These are phyloP conservation scores for Trypanosoma congolense DNA, from an alignment of 208 protist genomes.

Conservation along the genomic window DNA sequence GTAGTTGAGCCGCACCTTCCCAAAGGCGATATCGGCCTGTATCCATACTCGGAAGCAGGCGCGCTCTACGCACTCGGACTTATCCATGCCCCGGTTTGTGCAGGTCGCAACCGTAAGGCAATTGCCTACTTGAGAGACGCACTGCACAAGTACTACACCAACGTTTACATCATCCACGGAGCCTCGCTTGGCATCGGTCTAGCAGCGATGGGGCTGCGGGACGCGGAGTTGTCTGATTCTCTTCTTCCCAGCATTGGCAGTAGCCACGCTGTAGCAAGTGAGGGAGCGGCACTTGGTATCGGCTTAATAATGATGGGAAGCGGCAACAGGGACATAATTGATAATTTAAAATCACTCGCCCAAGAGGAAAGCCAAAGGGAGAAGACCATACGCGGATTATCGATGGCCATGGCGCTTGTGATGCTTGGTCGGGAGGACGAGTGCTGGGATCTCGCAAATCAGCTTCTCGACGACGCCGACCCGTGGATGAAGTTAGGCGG, in stretches of 20 bases:
- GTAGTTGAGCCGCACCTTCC: constrained; percentile 95
- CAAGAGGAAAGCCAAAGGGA: constrained; percentile 98
- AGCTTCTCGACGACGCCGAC: constrained; percentile 92
- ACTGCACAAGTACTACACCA: constrained; percentile 57
- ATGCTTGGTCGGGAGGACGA: constrained; percentile 96
- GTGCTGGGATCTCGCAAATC: constrained; percentile 91
- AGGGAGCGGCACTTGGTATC: constrained; percentile 97
- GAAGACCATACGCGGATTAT: constrained; percentile 98
- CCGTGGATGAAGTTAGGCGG: constrained; percentile 96
- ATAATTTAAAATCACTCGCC: constrained; percentile 92
- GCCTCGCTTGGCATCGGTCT: constrained; percentile 96
- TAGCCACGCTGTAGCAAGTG: constrained; percentile 96
- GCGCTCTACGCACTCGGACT: constrained; percentile 97
- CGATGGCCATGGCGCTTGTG: constrained; percentile 95
- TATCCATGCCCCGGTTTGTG: constrained; percentile 93
- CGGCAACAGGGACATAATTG: constrained; percentile 71
- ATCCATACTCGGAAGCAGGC: constrained; percentile 95
- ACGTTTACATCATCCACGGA: constrained; percentile 95
- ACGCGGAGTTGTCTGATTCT: constrained; percentile 92
- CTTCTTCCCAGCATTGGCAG: constrained; percentile 93
- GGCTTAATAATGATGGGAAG: constrained; percentile 98
- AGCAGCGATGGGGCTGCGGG: constrained; percentile 82
- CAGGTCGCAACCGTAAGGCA: constrained; percentile 79
- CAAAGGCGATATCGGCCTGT: constrained; percentile 31
- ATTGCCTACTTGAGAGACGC: constrained; percentile 78